A percentile compares a stretch with the other conserved stretches of the same genome.
phyloP scores from a whole-genome alignment of 2,329 filamentous ascomycete species.

The Meredithiella fracta region DNA sequence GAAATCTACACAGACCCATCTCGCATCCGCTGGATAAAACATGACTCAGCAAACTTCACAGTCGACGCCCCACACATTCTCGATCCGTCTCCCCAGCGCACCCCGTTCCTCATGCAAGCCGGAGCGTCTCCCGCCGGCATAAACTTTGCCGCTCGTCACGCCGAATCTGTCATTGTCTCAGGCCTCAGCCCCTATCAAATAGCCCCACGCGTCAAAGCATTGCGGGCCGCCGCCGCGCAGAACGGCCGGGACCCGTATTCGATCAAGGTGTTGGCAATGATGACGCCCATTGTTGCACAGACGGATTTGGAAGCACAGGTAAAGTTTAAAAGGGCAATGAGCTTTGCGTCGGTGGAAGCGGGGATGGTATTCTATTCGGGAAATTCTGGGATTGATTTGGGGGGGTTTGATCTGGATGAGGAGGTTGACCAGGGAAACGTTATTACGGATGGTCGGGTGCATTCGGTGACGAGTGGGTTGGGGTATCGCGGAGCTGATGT shows the following conservation, averaged over 20 bases:
- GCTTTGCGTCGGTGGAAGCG: slow-evolving; percentile 40
- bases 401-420: slow-evolving; percentile 44
- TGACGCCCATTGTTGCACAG: slow-evolving; percentile 42
- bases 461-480: slow-evolving; percentile 33
- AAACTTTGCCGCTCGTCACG: slow-evolving; percentile 44
- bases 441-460: slow-evolving; percentile 35
- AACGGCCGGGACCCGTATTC: slow-evolving; percentile 35
- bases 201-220: slow-evolving; percentile 38
- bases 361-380: slow-evolving; percentile 49
- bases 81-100: slow-evolving; percentile 45
- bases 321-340: slow-evolving; percentile 32
- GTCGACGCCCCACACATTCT: slow-evolving; percentile 44
- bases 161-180: slow-evolving; percentile 47
- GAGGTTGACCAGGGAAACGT: slow-evolving; percentile 44
- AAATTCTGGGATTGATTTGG: slow-evolving; percentile 49
- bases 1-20: slow-evolving; percentile 28
- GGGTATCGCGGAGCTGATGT: slow-evolving; percentile 17
- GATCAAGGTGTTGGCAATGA: slow-evolving; percentile 44
- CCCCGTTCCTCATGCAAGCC: slow-evolving; percentile 47
- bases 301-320: slow-evolving; percentile 41
- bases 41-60: slow-evolving; percentile 41
- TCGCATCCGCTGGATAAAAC: slow-evolving; percentile 45
- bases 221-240: slow-evolving; percentile 33
- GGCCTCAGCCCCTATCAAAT: slow-evolving; percentile 40
- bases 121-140: slow-evolving; percentile 45